phyloP scores from a whole-genome alignment of 306 rosid genomes.

The Comarum palustre region DNA sequence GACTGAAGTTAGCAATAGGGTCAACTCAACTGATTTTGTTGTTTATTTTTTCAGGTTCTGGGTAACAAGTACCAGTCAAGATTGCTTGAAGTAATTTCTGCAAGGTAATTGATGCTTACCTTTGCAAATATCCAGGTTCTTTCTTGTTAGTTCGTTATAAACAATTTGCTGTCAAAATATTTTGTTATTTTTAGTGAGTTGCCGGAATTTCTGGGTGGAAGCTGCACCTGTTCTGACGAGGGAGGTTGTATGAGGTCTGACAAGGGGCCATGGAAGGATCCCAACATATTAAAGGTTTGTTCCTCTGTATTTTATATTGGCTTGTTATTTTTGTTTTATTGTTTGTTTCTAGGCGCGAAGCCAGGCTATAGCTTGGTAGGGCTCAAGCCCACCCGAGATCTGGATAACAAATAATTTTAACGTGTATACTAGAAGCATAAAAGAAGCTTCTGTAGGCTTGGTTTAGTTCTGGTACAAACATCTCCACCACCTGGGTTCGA shows the following conservation, averaged over 20 bases:
- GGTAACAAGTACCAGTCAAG: constrained; percentile 75
- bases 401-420: no score
- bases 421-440: no score
- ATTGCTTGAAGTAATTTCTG: constrained; percentile 72
- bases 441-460: no score
- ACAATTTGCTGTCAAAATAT: constrained; percentile 22
- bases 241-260: constrained; percentile 87
- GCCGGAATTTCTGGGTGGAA: constrained; percentile 86
- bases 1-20: constrained; percentile 11
- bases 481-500: no score
- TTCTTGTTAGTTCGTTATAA: constrained; percentile 16
- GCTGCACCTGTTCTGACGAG: constrained; percentile 65
- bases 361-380: no score
- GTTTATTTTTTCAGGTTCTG: constrained; percentile 59
- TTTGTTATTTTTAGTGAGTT: constrained; percentile 58
- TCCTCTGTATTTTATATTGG: constrained; percentile 9
- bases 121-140: constrained; percentile 15
- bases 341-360: no score
- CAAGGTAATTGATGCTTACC: constrained; percentile 49
- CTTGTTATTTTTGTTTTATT: constrained; percentile 12
- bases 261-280: constrained; percentile 93
- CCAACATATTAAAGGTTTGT: constrained; percentile 67
- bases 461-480: no score
- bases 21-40: constrained; percentile 27
- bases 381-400: no score